A percentile compares a stretch with the other conserved stretches of the same genome.
Evolutionary conservation across 2,329 filamentous ascomycete species (phyloP).

Genomic region (Trichoderma atroviride): DNA sequence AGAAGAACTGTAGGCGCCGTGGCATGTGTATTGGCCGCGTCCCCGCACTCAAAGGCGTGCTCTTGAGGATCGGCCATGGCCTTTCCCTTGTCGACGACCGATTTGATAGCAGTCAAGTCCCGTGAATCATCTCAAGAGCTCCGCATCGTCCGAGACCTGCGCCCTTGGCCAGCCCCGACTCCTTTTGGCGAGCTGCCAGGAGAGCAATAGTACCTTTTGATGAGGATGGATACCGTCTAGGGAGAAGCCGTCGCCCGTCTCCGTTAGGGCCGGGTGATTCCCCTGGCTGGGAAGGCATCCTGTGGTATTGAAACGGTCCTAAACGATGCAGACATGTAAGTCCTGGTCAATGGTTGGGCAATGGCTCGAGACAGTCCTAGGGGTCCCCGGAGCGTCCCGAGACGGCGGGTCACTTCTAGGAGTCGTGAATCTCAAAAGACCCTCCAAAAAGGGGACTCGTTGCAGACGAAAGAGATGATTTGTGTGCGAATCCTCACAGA

Average conservation of each 20-base stretch:
- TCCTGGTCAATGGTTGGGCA: conserved; percentile 38
- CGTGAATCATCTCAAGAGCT: conserved; percentile 13
- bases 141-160: conserved; percentile 16
- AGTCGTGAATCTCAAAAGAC: conserved; percentile 29
- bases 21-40: background rate
- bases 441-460: conserved; percentile 29
- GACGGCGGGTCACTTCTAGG: conserved; percentile 32
- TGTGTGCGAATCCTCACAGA: conserved; percentile 17
- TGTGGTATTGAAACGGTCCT: conserved; percentile 13
- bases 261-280: conserved; percentile 30
- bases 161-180: conserved; percentile 4
- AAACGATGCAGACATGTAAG: conserved; percentile 27
- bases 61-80: conserved; percentile 2
- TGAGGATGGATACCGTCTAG: conserved; percentile 25
- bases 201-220: conserved; percentile 1
- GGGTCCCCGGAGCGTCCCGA: conserved; percentile 29
- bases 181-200: conserved; percentile 6
- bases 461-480: conserved; percentile 27
- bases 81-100: conserved; percentile 21
- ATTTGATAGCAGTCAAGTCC: conserved; percentile 16
- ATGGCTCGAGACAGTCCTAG: conserved; percentile 29
- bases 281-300: conserved; percentile 30
- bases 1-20: conserved; percentile 10
- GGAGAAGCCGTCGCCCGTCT: conserved; percentile 25
- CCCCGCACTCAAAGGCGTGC: conserved; percentile 19